Evolutionary conservation across 192 early-diverging fungal genomes (phyloP).

Genomic region (Dissophora ornata): DNA sequence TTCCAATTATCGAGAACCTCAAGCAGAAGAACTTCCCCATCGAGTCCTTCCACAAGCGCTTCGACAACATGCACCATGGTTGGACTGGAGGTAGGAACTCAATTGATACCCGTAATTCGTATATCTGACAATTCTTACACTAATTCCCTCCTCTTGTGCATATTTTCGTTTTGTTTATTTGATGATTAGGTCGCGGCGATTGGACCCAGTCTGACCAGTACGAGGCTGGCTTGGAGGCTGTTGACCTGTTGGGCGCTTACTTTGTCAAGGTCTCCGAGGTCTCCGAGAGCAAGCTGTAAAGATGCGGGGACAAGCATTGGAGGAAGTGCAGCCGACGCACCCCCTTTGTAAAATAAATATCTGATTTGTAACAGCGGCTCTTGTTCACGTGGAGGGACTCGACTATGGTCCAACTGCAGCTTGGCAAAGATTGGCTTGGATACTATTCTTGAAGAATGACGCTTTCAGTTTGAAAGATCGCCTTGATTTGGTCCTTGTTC

Average conservation of each 20-base stretch:
- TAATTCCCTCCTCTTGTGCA: too few species aligned
- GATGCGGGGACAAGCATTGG: too few species aligned
- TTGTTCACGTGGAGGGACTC: too few species aligned
- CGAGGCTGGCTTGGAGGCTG: conserved; percentile 31
- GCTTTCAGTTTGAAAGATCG: conserved; percentile 66
- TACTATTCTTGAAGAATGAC: too few species aligned
- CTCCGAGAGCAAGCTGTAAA: conserved; percentile 30
- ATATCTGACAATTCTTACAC: too few species aligned
- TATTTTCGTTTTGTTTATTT: too few species aligned
- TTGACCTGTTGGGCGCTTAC: conserved; percentile 32
- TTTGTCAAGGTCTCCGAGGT: conserved; percentile 35
- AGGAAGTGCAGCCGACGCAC: too few species aligned
- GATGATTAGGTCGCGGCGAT: conserved; percentile 45
- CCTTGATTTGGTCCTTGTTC: conserved; percentile 40
- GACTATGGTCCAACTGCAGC: too few species aligned
- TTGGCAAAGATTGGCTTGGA: too few species aligned
- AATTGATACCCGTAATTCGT: too few species aligned
- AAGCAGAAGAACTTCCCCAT: conserved; percentile 30
- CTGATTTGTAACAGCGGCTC: too few species aligned
- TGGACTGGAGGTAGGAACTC: conserved; percentile 45
- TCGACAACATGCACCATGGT: conserved; percentile 42
- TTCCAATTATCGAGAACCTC: conserved; percentile 14
- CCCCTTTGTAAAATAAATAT: too few species aligned
- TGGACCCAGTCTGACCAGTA: conserved; percentile 25
- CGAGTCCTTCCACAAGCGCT: conserved; percentile 30